phyloP scores from a whole-genome alignment of 495 filamentous ascomycete species.

The Astrocystis sublimbata region DNA sequence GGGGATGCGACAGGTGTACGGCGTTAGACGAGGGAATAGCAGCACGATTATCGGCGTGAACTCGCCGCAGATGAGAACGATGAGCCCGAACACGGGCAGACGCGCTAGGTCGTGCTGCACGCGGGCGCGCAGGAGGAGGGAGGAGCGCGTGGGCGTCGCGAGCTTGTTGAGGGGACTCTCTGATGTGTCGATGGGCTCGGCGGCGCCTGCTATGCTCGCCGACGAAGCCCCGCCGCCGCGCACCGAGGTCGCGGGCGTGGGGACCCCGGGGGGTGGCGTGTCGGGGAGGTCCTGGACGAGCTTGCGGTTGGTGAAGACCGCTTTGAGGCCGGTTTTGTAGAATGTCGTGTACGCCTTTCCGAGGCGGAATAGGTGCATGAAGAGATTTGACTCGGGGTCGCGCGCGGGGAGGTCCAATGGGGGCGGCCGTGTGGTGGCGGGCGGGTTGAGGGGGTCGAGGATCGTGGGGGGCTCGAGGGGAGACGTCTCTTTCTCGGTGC shows the following conservation, averaged over 20 bases:
- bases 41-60: conserved; percentile 75
- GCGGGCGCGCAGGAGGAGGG: conserved; percentile 55
- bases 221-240: background rate
- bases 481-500: background rate
- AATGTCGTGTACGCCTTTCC: conserved; percentile 69
- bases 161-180: conserved; percentile 54
- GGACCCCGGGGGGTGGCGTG: conserved; percentile 22
- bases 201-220: conserved; percentile 22
- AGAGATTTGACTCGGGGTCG: conserved; percentile 33
- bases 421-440: conserved; percentile 58
- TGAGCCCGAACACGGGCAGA: conserved; percentile 71
- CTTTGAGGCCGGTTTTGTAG: conserved; percentile 82
- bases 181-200: background rate
- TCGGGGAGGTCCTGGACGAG: conserved; percentile 41
- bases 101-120: conserved; percentile 66
- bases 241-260: conserved; percentile 21
- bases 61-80: conserved; percentile 79
- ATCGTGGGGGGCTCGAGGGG: conserved; percentile 8
- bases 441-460: conserved; percentile 54
- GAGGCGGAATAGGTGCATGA: conserved; percentile 47
- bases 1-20: conserved; percentile 79
- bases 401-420: conserved; percentile 54
- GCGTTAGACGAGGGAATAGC: conserved; percentile 68
- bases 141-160: conserved; percentile 44
- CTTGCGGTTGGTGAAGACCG: conserved; percentile 63